Conservation (phyloP, 2,329 filamentous ascomycete species). For the Lachnellula occidentalis region DNA sequence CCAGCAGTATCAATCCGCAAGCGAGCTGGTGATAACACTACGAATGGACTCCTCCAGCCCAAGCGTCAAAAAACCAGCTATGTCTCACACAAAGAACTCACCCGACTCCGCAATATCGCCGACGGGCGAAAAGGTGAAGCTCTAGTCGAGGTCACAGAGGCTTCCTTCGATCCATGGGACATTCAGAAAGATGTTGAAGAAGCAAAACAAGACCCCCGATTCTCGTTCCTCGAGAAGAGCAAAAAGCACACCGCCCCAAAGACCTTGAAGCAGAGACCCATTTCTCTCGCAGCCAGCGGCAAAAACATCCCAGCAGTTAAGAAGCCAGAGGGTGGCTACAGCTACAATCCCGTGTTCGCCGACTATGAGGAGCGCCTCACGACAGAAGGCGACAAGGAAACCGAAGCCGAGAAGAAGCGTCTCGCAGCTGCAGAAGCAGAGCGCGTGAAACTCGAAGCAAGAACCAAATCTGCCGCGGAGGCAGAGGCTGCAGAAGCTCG, state of each 20-base stretch:
- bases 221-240: slow-evolving; percentile 62
- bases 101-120: slow-evolving; percentile 71
- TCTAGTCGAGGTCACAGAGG: slow-evolving; percentile 46
- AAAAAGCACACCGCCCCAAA: slow-evolving; percentile 65
- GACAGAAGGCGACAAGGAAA: slow-evolving; percentile 69
- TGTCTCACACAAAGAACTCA: slow-evolving; percentile 79
- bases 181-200: slow-evolving; percentile 40
- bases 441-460: slow-evolving; percentile 59
- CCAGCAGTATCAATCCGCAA: slow-evolving; percentile 76
- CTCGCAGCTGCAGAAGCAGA: slow-evolving; percentile 63
- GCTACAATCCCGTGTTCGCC: slow-evolving; percentile 85
- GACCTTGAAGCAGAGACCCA: slow-evolving; percentile 69
- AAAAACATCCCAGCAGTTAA: slow-evolving; percentile 73
- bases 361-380: slow-evolving; percentile 77
- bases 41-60: slow-evolving; percentile 63
- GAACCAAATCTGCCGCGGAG: slow-evolving; percentile 64
- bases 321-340: slow-evolving; percentile 75
- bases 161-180: slow-evolving; percentile 77
- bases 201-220: slow-evolving; percentile 44
- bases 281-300: slow-evolving; percentile 77
- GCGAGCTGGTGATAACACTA: slow-evolving; percentile 62
- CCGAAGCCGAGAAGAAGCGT: slow-evolving; percentile 73
- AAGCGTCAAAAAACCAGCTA: slow-evolving; percentile 77
- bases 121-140: slow-evolving; percentile 53
- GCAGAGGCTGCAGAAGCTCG: slow-evolving; percentile 68